Base-by-base conservation (phyloP, 345 rosid genomes). In the Turritis glabra region DNA sequence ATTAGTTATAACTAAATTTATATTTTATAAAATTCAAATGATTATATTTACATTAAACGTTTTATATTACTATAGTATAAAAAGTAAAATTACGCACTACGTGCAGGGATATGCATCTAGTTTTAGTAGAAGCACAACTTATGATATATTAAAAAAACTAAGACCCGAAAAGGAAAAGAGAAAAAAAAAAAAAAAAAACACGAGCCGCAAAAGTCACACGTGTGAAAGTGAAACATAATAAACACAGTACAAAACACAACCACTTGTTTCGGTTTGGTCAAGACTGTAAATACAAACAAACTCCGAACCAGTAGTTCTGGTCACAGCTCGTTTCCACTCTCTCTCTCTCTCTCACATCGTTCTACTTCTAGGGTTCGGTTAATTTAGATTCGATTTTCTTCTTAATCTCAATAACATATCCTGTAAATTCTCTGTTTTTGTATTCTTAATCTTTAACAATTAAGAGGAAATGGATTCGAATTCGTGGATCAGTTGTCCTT, bases 401-500 rank as follows among this genome's bases (percentile, higher is more conserved):
- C 52, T 5, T 22, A 14, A 46, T 32, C 33, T 63, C 55, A 5
- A 11, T 50, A 27, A 29, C 14, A 15, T 47, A 30, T 64, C 21
- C 29, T 60, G 40, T 61, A n/a, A 14, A 19, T 7, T 35, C 5
- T 71, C 18, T 47, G 27, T 18, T 26, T 9, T 29, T 53, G 38
- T n/a, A 19, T 37, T 64, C 0, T 8, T 52, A 32, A 25, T 29
- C 12, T 38, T 3, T 29, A 8, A 33, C 18, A 30, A 63, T 7
- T 41, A 53, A 30, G 41, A 22, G 23, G 41, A 35, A 47, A 74
- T 74, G 78, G 73, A 57, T 22, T 74, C 78, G 7, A 58, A 74
- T 48, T 56, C 58, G 7, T 74, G 67, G 67, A 19, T 67, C 52
- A 48, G 50, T 58, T 67, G 67, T 27, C 43, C 78, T 3, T 21